Base-by-base conservation (phyloP, 495 filamentous ascomycete species). In the Aspergillus homomorphus region DNA sequence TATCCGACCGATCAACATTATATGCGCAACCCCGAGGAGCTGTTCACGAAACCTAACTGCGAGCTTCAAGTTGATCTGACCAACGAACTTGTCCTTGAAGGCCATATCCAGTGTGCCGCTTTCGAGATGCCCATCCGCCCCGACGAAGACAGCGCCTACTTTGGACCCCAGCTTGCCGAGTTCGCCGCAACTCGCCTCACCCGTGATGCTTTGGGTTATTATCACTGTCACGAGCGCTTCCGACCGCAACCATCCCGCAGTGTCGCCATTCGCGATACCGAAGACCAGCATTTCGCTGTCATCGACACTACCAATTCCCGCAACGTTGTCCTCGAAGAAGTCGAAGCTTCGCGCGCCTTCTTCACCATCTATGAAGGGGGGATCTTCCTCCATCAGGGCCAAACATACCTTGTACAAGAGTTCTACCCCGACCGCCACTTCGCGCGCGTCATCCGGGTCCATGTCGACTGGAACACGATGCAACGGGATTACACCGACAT, bases 281-380 rank as follows among this genome's bases (percentile, higher is more conserved):
- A 96, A 74, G 91, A 98, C 54, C 85, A 88, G 10, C 89, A 96
- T 65, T 96, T 96, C 66, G 92, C 92, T 56, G 90, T 98, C 54
- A 82, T 98, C 56, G 91, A 98, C 78, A 89, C 85, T 41, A 95
- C 89, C 0, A 82, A 93, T 60, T 83, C 84, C 51, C 84, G 83
- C 41, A 97, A 98, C 71, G 69, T 86, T 2, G 87, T 99, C 5
- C 82, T 99, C 4, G 94, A 99, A 78, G 91, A 96, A 71, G 82
- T 98, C n/a, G 94, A 98, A 69, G 91, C 91, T 16, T 94, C 91
- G 6, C 86, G 95, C 18, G 94, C 95, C 2, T 91, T 91, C 73
- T 97, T 98, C 74, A 95, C 91, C 43, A 84, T 98, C 62, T 98
- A 98, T 69, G 93, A 98, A 77, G 94, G 95, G 24, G 94, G 90